Percentiles rank a stretch among this genome's conserved stretches.
These are phyloP conservation scores for Oryza meridionalis DNA, from an alignment of 176 grass and related monocot species.

Conservation along the genomic window DNA sequence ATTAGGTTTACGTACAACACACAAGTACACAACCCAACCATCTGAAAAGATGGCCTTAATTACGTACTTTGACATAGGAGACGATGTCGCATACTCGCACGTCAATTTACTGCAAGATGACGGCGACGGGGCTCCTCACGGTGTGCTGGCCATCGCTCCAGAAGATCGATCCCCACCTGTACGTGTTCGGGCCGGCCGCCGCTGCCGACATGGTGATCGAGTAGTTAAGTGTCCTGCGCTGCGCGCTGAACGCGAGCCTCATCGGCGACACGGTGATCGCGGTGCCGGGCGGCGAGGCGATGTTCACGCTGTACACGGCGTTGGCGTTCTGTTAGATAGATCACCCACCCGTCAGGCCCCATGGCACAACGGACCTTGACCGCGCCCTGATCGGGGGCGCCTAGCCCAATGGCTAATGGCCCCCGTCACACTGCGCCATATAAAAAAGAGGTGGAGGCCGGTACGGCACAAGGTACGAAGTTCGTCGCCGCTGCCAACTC, in stretches of 20 bases:
- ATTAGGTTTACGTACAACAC: too few relatives aligned
- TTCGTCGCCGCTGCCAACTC: too few relatives aligned
- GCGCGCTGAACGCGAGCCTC: constrained; percentile 43
- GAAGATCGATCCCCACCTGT: constrained; percentile 43
- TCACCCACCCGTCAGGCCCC: too few relatives aligned
- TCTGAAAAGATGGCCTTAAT: too few relatives aligned
- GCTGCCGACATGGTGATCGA: constrained; percentile 20
- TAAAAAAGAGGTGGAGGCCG: too few relatives aligned
- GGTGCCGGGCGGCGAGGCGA: constrained; percentile 45
- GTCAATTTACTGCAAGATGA: not conserved
- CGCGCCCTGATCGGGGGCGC: too few relatives aligned
- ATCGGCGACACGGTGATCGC: constrained; percentile 44
- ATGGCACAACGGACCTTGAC: too few relatives aligned
- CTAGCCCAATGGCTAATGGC: too few relatives aligned
- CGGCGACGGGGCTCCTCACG: constrained; percentile 33
- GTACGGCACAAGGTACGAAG: too few relatives aligned
- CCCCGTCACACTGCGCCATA: too few relatives aligned
- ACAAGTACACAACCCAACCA: too few relatives aligned
- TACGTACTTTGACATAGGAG: not conserved
- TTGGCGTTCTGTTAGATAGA: too few relatives aligned
- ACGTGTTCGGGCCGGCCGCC: not conserved
- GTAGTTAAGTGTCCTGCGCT: constrained; percentile 22
- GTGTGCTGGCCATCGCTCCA: constrained; percentile 48
- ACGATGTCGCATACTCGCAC: not conserved
- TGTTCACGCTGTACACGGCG: constrained; percentile 36